phyloP scores from a whole-genome alignment of 768 basidiomycete species.

The Tricholoma furcatifolium region DNA sequence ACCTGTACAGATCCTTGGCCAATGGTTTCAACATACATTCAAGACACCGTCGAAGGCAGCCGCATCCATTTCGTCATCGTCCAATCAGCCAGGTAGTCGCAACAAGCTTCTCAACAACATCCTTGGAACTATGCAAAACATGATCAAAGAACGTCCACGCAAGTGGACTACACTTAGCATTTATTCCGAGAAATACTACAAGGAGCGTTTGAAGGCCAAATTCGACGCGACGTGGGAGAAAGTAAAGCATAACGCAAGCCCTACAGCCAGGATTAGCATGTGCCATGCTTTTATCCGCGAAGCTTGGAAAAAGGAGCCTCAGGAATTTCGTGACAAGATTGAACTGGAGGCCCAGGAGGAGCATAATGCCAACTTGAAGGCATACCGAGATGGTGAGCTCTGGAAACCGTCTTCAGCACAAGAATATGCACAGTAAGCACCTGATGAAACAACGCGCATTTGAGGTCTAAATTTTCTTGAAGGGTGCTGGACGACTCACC shows the following conservation, averaged over 20 bases:
- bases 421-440: neutral
- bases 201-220: neutral
- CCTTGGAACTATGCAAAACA: neutral
- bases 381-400: neutral
- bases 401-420: neutral
- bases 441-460: neutral
- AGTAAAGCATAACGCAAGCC: neutral
- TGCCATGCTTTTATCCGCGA: neutral
- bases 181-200: neutral
- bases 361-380: neutral
- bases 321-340: neutral
- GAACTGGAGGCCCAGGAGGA: neutral
- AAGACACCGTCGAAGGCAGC: no score
- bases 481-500: neutral
- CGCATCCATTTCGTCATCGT: neutral
- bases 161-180: neutral
- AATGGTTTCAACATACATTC: no score
- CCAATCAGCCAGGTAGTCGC: neutral
- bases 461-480: neutral
- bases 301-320: neutral
- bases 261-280: neutral
- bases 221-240: neutral
- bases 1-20: no score
- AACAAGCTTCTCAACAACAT: neutral
- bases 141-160: neutral